Percentiles rank a stretch among this genome's conserved stretches.
Evolutionary conservation across 2,329 filamentous ascomycete species (phyloP).

Genomic region (Clonostachys rhizophaga): DNA sequence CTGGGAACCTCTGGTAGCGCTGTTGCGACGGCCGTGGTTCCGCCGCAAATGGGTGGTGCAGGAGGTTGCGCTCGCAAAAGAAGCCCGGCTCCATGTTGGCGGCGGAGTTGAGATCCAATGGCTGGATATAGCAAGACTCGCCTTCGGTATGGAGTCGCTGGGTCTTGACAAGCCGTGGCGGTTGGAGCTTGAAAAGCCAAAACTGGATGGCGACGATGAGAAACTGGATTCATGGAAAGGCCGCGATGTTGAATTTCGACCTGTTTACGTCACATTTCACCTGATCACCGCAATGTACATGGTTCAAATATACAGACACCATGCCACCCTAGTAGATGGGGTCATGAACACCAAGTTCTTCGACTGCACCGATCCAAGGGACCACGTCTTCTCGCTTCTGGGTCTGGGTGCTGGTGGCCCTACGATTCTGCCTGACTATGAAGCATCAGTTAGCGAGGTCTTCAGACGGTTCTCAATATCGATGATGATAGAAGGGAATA

Average conservation of each 20-base stretch:
- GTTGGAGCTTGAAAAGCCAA: background rate
- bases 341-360: background rate
- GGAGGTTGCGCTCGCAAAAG: background rate
- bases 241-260: background rate
- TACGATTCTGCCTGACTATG: background rate
- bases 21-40: constrained; percentile 3
- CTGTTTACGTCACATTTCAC: too few species aligned
- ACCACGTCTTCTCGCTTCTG: constrained; percentile 2
- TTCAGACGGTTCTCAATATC: background rate
- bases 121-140: background rate
- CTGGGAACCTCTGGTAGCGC: background rate
- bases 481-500: background rate
- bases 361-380: constrained; percentile 1
- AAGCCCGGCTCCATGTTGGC: background rate
- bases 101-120: background rate
- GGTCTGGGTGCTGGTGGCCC: background rate
- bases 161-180: background rate
- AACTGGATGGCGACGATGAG: background rate
- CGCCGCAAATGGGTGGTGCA: constrained; percentile 3
- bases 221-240: background rate
- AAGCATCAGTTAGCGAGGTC: background rate
- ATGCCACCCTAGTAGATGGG: background rate
- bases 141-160: too few species aligned
- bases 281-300: too few species aligned
- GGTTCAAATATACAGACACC: too few species aligned